Evolutionary conservation across 2,329 filamentous ascomycete species (phyloP), one percentile per base, ranked within the genome.

Genomic region (Hypoxylon sp.): DNA sequence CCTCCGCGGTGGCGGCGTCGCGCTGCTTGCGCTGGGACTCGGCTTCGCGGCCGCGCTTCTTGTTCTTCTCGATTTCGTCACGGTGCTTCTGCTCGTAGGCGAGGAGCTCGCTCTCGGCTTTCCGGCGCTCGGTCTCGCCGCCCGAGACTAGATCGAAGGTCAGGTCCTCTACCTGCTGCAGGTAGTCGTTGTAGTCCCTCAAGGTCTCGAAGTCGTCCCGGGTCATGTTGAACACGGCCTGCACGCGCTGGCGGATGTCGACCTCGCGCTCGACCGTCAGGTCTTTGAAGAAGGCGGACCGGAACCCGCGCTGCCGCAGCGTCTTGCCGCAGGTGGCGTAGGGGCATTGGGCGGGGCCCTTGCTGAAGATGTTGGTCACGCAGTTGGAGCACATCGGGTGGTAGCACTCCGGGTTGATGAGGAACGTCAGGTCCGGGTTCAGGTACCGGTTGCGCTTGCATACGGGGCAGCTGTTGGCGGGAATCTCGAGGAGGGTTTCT

Each of bases 381-480:
- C 95, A 99, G 59, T 92, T 94, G 77, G 93, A 91, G 83, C 95
- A 99, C 92, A 99, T 98, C 71, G 93, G 93, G 84, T 99, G 95
- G 83, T 99, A 99, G 86, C 95, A 99, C 83, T 97, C 93, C 7
- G 94, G 93, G 78, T 98, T 97, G 81, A 99, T 94, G 71, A 95
- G 91, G 80, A 99, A 98, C 68, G 90, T 87, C 87, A 99, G 94
- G 80, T 93, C 90, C 64, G 89, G 89, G 82, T 97, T 97, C 73
- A 98, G 90, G 82, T 98, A 98, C 68, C 93, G 92, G 63, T 92
- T 92, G 62, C 93, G 96, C 81, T 97, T 97, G 90, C 95, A 99
- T 71, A 98, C 92, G 60, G 94, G 95, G 81, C 95, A 99, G 75
- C 94, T 91, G 79, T 97, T 93, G 70, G 84, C 82, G 51, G 73